Base-by-base conservation (phyloP, 2,329 filamentous ascomycete genomes). In the Sordariomycetes sp. region DNA sequence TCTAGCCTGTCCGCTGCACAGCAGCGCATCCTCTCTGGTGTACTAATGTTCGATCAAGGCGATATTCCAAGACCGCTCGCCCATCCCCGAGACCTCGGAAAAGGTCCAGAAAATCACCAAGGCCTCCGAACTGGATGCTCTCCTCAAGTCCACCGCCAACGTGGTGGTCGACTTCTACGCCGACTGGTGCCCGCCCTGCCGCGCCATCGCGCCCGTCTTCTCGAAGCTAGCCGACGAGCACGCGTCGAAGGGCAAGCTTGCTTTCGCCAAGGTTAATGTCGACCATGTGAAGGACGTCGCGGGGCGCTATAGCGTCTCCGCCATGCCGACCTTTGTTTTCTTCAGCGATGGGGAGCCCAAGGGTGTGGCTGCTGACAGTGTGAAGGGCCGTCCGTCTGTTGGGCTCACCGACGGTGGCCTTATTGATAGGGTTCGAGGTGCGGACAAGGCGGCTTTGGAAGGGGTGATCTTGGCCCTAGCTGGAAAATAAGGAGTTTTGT, bases 151-250 rank as follows among this genome's bases (percentile, higher is more conserved):
- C 11, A 79, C 72, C 54, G 76, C 73, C 53, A 79, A 76, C 69
- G 78, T 83, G 61, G 74, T 77, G 60, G 70, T 80, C 62, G 80
- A 85, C 67, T 82, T 83, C 71, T 78, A 74, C 70, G 81, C 81
- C 60, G 72, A 76, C 65, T 85, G 82, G 82, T 85, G 81, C 70
- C 76, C 74, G 48, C 82, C 81, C 34, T 85, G 82, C 79, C 81
- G 80, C 70, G 72, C 72, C 64, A 83, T 85, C 65, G 77, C 79
- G 24, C 81, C 81, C 61, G 64, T 79, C 60, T 84, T 77, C 74
- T 65, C 64, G 60, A 71, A 76, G 65, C 74, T 82, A 56, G 76
- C 80, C 53, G 67, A 67, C 54, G 63, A 69, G 46, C 68, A 73
- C 65, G 14, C 58, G n/a, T 52, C 64, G 35, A 71, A 72, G 22